Evolutionary conservation across 176 grass and related monocot genomes (phyloP).

Genomic region (Eleusine coracana): DNA sequence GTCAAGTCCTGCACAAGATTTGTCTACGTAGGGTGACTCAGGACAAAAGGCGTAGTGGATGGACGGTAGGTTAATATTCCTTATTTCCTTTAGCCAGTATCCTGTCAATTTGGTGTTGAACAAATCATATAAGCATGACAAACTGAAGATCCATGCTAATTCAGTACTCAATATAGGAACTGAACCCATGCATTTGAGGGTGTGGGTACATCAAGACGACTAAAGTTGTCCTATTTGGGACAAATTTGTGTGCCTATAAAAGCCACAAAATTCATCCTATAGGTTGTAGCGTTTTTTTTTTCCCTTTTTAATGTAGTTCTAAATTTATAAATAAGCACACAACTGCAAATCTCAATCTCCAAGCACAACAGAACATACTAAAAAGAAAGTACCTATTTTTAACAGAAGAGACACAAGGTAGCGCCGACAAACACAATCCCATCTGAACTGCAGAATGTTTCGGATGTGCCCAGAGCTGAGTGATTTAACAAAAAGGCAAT

Average conservation of each 20-base stretch:
- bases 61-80: no score
- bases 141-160: not conserved
- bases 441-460: constrained; percentile 63
- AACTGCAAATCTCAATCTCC: not conserved
- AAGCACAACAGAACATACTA: constrained; percentile 30
- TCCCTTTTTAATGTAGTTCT: not conserved
- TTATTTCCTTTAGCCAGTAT: not conserved
- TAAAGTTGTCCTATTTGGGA: not conserved
- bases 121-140: not conserved
- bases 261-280: not conserved
- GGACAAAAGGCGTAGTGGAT: no score
- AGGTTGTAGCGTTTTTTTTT: not conserved
- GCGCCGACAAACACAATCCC: constrained; percentile 45
- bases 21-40: no score
- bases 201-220: not conserved
- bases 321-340: not conserved
- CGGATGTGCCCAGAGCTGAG: constrained; percentile 56
- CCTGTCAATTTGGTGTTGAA: not conserved
- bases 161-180: not conserved
- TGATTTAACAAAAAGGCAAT: constrained; percentile 56
- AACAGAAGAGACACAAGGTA: constrained; percentile 59
- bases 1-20: not conserved
- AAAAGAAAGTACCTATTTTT: constrained; percentile 71
- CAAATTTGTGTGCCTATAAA: not conserved
- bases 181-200: not conserved